Conservation (phyloP, 768 basidiomycete genomes). For the Clitopilus hobsonii region DNA sequence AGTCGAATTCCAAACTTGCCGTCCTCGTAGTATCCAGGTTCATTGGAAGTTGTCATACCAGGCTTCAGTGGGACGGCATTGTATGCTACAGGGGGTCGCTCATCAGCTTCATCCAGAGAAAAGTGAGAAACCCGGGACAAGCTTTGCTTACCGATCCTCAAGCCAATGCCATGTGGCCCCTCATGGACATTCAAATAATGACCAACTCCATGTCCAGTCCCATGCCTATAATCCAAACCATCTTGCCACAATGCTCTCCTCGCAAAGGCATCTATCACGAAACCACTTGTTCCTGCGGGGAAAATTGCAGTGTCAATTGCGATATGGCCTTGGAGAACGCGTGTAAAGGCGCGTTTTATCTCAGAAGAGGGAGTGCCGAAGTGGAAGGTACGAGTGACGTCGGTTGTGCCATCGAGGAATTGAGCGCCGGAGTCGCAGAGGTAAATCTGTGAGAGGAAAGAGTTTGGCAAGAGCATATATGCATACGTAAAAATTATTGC, state of each 20-base stretch:
- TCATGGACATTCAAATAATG: slow-evolving; percentile 95
- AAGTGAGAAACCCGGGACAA: background rate
- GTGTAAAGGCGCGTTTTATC: slow-evolving; percentile 85
- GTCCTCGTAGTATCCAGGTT: slow-evolving; percentile 91
- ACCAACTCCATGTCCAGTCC: slow-evolving; percentile 94
- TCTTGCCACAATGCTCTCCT: slow-evolving; percentile 80
- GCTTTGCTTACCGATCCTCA: slow-evolving; percentile 38
- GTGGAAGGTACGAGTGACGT: slow-evolving; percentile 90
- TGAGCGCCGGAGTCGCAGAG: slow-evolving; percentile 70
- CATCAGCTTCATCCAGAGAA: too few species aligned
- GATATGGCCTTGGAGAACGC: slow-evolving; percentile 89
- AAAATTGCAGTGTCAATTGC: slow-evolving; percentile 84
- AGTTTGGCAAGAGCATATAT: too few species aligned
- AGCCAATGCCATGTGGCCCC: slow-evolving; percentile 64
- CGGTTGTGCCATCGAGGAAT: slow-evolving; percentile 84
- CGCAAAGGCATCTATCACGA: slow-evolving; percentile 63
- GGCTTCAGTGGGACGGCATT: slow-evolving; percentile 70
- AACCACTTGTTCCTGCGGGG: slow-evolving; percentile 75
- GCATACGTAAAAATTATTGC: too few species aligned
- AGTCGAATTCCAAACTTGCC: slow-evolving; percentile 91
- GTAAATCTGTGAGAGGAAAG: slow-evolving; percentile 30
- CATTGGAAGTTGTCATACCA: slow-evolving; percentile 92
- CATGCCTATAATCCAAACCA: slow-evolving; percentile 82
- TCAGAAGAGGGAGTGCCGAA: slow-evolving; percentile 82
- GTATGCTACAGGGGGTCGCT: too few species aligned